A percentile compares a stretch with the other conserved stretches of the same genome.
These are phyloP conservation scores for Triadica sebifera DNA, from an alignment of 345 rosid species.

Conservation along the genomic window DNA sequence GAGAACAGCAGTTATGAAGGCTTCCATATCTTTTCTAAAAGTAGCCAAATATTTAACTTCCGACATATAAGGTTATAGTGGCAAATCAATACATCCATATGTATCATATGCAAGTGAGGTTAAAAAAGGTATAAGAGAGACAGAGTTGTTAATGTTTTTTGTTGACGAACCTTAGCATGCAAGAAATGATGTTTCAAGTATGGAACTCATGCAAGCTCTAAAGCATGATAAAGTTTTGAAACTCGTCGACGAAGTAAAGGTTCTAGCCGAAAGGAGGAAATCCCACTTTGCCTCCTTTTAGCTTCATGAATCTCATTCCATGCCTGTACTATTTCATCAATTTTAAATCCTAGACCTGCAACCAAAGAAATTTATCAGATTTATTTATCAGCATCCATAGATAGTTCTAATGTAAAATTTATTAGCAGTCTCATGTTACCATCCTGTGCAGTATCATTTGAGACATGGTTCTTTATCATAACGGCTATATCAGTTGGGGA, in stretches of 20 bases:
- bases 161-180: not conserved
- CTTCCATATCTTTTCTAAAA: not conserved
- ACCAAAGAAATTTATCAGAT: conserved; percentile 12
- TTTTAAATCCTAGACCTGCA: conserved; percentile 62
- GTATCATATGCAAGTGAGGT: not conserved
- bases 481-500: conserved; percentile 53
- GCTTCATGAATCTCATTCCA: conserved; percentile 81
- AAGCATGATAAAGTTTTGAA: conserved; percentile 46
- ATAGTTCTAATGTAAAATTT: not conserved
- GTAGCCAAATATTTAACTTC: not conserved
- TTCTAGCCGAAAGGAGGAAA: conserved; percentile 67
- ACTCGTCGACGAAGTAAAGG: conserved; percentile 60
- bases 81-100: not conserved
- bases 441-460: conserved; percentile 48
- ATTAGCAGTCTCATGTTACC: conserved; percentile 41
- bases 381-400: conserved; percentile 15
- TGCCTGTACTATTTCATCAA: conserved; percentile 73
- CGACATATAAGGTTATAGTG: not conserved
- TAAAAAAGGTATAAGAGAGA: not conserved
- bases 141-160: not conserved
- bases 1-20: not conserved
- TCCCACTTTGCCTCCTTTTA: conserved; percentile 50
- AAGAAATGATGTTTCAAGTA: not conserved
- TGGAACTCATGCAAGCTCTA: conserved; percentile 41
- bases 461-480: conserved; percentile 62